Percentiles rank a stretch among this genome's conserved stretches.
phyloP scores from a whole-genome alignment of 331 rosid genomes.

The Pyracantha coccinea region DNA sequence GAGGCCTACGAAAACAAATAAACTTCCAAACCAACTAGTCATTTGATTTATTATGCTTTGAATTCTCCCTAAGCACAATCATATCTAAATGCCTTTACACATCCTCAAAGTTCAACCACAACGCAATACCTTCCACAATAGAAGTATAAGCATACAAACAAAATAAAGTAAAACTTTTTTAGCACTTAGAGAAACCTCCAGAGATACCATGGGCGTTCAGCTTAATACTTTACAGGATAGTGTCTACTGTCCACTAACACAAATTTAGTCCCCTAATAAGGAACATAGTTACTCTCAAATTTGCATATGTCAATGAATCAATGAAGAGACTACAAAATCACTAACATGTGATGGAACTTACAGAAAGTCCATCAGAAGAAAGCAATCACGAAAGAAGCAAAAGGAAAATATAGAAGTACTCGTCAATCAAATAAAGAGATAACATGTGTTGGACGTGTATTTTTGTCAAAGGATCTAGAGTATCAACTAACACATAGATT shows the following conservation, averaged over 20 bases:
- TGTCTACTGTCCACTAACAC: background rate
- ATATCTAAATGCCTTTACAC: background rate
- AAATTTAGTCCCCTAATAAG: background rate
- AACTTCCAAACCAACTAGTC: background rate
- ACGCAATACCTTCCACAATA: background rate
- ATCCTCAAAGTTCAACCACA: background rate
- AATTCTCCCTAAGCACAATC: background rate
- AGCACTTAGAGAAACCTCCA: background rate
- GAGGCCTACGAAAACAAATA: background rate
- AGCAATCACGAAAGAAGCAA: background rate
- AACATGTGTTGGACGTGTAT: background rate
- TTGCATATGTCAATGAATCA: background rate
- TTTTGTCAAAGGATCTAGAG: background rate
- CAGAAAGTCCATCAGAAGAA: background rate
- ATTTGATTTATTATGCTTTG: background rate
- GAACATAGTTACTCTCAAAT: background rate
- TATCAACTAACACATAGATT: background rate
- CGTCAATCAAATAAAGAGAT: background rate
- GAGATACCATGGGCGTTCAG: background rate
- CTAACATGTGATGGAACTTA: background rate
- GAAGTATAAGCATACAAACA: background rate
- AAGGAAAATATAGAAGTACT: background rate
- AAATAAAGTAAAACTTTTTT: background rate
- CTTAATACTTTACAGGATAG: background rate
- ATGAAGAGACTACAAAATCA: background rate